These are phyloP conservation scores for Chamaenerion angustifolium DNA, from an alignment of 345 rosid species.

Conservation along the genomic window DNA sequence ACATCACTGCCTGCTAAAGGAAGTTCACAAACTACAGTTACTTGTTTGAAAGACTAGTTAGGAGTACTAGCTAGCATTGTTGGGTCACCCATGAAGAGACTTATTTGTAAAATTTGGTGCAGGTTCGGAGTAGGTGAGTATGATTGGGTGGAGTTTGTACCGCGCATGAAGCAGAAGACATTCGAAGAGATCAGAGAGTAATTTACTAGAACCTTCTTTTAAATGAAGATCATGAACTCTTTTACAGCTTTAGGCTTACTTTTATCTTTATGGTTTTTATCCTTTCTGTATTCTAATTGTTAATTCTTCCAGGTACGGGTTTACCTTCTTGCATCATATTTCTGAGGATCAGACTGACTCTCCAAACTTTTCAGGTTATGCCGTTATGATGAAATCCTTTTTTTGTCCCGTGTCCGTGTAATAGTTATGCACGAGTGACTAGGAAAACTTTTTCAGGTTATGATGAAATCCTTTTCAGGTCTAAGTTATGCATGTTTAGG, in stretches of 20 bases:
- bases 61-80: too few species aligned
- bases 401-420: too few species aligned
- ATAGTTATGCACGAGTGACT: too few species aligned
- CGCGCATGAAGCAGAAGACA: slow-evolving; percentile 90
- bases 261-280: too few species aligned
- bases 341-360: slow-evolving; percentile 54
- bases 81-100: too few species aligned
- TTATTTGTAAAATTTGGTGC: slow-evolving; percentile 9
- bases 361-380: slow-evolving; percentile 60
- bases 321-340: slow-evolving; percentile 56
- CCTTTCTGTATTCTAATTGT: too few species aligned
- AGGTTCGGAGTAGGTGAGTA: slow-evolving; percentile 87
- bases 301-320: slow-evolving; percentile 46
- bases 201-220: slow-evolving; percentile 10
- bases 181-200: slow-evolving; percentile 79
- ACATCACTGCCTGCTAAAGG: too few species aligned
- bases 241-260: not conserved
- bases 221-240: not conserved
- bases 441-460: slow-evolving; percentile 87
- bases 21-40: too few species aligned
- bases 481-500: too few species aligned
- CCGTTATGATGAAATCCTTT: slow-evolving; percentile 25
- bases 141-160: slow-evolving; percentile 79
- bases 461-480: not conserved
- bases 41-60: too few species aligned